These are phyloP conservation scores for Magnolia officinalis DNA, from an alignment of 164 flowering plant species.

Conservation along the genomic window DNA sequence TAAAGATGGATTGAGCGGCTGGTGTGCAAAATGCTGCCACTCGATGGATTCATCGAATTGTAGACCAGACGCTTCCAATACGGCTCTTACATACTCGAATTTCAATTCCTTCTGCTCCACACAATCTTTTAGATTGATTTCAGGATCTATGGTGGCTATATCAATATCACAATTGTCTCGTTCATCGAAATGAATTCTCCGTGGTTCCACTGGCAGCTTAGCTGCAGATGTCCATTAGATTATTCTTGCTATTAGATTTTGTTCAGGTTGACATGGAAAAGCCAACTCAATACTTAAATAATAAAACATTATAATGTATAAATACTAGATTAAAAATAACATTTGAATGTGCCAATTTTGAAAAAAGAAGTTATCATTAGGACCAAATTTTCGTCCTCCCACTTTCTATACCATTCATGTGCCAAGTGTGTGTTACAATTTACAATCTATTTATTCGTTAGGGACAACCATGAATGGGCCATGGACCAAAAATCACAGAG, in stretches of 20 bases:
- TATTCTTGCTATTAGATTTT: slow-evolving; percentile 4
- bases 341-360: background rate
- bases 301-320: no score
- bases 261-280: background rate
- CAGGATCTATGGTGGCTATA: slow-evolving; percentile 13
- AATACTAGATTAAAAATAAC: background rate
- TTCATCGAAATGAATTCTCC: slow-evolving; percentile 57
- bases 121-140: slow-evolving; percentile 22
- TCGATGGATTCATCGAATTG: slow-evolving; percentile 46
- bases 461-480: no score
- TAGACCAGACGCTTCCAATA: slow-evolving; percentile 50
- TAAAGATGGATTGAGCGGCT: slow-evolving; percentile 54
- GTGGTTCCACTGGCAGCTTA: slow-evolving; percentile 46
- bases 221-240: slow-evolving; percentile 30
- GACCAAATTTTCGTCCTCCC: no score
- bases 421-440: no score
- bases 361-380: no score
- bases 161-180: slow-evolving; percentile 18
- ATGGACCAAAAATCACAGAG: no score
- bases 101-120: slow-evolving; percentile 36
- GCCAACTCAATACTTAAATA: background rate
- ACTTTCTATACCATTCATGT: no score
- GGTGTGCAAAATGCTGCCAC: slow-evolving; percentile 42
- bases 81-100: slow-evolving; percentile 56
- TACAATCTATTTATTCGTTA: no score